These are phyloP conservation scores for Theobroma grandiflorum DNA, from an alignment of 441 rosid species.

Conservation along the genomic window DNA sequence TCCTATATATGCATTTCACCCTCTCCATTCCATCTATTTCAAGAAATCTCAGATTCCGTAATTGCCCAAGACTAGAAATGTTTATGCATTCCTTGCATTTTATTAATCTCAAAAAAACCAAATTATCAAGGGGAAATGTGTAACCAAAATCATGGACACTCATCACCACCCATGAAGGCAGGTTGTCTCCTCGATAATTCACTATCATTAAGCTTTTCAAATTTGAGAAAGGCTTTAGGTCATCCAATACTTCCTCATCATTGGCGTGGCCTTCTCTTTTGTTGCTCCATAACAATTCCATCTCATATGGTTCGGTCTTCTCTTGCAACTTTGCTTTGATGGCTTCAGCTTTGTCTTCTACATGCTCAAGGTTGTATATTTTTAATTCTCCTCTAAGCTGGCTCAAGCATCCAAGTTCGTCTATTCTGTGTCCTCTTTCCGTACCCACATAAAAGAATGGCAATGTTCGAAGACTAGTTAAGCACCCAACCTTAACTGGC, in stretches of 20 bases:
- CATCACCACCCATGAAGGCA: constrained; percentile 38
- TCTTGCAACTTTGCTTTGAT: background rate
- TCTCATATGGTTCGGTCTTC: background rate
- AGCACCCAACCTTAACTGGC: background rate
- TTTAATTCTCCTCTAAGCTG: constrained; percentile 25
- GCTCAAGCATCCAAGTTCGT: constrained; percentile 28
- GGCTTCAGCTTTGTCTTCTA: background rate
- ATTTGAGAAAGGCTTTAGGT: constrained; percentile 29
- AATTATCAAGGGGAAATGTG: background rate
- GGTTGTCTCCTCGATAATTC: constrained; percentile 21
- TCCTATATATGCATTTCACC: constrained; percentile 24
- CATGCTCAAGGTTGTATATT: background rate
- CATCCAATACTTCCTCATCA: constrained; percentile 31
- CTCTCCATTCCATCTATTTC: background rate
- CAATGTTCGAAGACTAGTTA: constrained; percentile 26
- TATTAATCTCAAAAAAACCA: constrained; percentile 23
- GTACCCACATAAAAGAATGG: constrained; percentile 25
- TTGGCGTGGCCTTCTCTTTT: background rate
- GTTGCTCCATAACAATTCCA: background rate
- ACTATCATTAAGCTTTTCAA: constrained; percentile 24
- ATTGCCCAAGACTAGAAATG: constrained; percentile 30
- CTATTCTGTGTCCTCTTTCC: constrained; percentile 19
- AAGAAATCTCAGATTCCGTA: constrained; percentile 10
- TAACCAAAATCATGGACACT: background rate
- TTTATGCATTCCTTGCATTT: background rate